Evolutionary conservation across 2,329 filamentous ascomycete genomes (phyloP).

Genomic region (Cladosporium halotolerans): DNA sequence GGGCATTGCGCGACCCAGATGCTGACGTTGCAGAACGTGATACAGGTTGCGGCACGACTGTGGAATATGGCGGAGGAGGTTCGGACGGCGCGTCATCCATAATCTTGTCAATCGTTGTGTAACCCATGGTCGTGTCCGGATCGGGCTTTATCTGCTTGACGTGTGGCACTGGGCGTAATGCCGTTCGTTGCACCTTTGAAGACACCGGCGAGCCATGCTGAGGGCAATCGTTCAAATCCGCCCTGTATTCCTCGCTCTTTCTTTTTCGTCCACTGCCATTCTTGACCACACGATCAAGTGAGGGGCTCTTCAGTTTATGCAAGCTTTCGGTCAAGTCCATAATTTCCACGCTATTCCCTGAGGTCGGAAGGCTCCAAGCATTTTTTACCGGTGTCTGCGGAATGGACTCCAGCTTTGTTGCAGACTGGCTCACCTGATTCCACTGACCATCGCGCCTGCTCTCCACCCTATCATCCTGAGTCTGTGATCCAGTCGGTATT

Average conservation of each 20-base stretch:
- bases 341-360: constrained; percentile 23
- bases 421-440: constrained; percentile 4
- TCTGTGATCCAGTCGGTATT: not conserved
- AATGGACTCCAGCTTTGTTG: not conserved
- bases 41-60: constrained; percentile 26
- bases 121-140: constrained; percentile 20
- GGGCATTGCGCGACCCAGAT: not conserved
- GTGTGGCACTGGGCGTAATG: not conserved
- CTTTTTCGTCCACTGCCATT: constrained; percentile 31
- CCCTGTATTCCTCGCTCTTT: constrained; percentile 41
- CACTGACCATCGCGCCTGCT: not conserved
- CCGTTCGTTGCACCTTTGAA: not conserved
- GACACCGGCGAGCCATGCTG: constrained; percentile 4
- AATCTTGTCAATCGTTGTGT: constrained; percentile 36
- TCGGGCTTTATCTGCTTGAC: not conserved
- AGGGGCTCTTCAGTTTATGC: constrained; percentile 17
- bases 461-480: not conserved
- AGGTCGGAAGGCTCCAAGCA: not conserved
- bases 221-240: constrained; percentile 9
- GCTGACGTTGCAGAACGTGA: not conserved
- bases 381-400: constrained; percentile 6
- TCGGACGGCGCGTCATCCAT: constrained; percentile 21
- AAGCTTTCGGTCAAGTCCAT: constrained; percentile 31
- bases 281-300: constrained; percentile 9
- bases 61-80: constrained; percentile 41